These are phyloP conservation scores for Buxus sempervirens DNA, from an alignment of 164 flowering plant species.

Conservation along the genomic window DNA sequence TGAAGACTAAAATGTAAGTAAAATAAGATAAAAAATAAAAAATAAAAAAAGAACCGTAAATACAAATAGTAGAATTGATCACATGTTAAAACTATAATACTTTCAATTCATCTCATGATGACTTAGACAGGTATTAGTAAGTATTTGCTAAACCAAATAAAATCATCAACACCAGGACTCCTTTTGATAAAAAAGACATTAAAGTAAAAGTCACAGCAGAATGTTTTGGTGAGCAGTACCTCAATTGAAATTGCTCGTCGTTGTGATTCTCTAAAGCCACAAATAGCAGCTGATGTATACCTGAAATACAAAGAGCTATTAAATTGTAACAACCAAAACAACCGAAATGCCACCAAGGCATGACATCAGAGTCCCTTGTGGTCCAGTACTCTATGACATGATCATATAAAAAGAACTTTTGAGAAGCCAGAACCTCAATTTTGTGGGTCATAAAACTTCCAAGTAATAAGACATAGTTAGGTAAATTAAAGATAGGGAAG, in stretches of 20 bases:
- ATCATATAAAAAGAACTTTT: not conserved
- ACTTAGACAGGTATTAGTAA: not conserved
- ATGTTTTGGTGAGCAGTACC: constrained; percentile 31
- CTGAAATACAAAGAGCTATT: constrained; percentile 29
- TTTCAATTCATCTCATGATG: no score
- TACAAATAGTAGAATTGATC: not conserved
- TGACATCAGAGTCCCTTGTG: not conserved
- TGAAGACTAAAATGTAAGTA: no score
- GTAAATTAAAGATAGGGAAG: no score
- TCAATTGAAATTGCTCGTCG: constrained; percentile 77
- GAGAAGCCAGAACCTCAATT: not conserved
- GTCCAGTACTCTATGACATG: no score
- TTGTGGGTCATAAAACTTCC: not conserved
- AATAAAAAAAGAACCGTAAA: no score
- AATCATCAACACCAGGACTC: not conserved
- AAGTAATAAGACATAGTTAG: no score
- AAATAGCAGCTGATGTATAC: constrained; percentile 56
- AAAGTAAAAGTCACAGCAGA: not conserved
- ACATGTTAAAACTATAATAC: not conserved
- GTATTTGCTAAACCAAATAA: not conserved
- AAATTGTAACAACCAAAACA: not conserved
- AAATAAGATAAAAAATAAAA: no score
- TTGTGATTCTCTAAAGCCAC: constrained; percentile 63
- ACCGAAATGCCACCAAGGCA: not conserved
- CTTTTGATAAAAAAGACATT: not conserved